Conservation (phyloP, 2,329 filamentous ascomycete species). For the Polytolypa hystricis region DNA sequence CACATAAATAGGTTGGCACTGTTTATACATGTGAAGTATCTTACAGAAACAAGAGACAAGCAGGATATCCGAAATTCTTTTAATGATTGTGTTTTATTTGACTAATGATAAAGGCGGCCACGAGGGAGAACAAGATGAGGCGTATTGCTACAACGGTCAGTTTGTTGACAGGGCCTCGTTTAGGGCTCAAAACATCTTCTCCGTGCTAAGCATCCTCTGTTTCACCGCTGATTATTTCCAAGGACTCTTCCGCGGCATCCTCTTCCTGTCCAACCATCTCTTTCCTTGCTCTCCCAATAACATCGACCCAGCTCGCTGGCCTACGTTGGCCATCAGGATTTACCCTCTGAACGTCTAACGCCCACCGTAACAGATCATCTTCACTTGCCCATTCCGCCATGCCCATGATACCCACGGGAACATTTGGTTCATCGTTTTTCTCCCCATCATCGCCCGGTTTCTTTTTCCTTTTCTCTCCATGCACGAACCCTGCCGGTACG, state of each 20-base stretch:
- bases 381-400: constrained; percentile 46
- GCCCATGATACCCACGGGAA: constrained; percentile 46
- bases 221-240: not conserved
- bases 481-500: constrained; percentile 58
- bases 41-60: no score
- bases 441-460: constrained; percentile 17
- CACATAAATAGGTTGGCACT: no score
- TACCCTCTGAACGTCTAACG: constrained; percentile 36
- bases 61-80: no score
- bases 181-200: no score
- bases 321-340: constrained; percentile 22
- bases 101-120: no score
- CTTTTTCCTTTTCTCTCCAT: constrained; percentile 14
- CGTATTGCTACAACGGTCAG: no score
- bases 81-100: no score
- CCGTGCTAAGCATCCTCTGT: no score
- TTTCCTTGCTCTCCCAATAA: constrained; percentile 28
- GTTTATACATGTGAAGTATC: no score
- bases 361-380: constrained; percentile 39
- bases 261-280: constrained; percentile 4
- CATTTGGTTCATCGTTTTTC: constrained; percentile 27
- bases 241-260: not conserved
- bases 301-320: constrained; percentile 38
- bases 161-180: no score
- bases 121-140: no score